A percentile compares a stretch with the other conserved stretches of the same genome.
Conservation (phyloP, 1,284 basidiomycete genomes). For the Sporisorium scitamineum region DNA sequence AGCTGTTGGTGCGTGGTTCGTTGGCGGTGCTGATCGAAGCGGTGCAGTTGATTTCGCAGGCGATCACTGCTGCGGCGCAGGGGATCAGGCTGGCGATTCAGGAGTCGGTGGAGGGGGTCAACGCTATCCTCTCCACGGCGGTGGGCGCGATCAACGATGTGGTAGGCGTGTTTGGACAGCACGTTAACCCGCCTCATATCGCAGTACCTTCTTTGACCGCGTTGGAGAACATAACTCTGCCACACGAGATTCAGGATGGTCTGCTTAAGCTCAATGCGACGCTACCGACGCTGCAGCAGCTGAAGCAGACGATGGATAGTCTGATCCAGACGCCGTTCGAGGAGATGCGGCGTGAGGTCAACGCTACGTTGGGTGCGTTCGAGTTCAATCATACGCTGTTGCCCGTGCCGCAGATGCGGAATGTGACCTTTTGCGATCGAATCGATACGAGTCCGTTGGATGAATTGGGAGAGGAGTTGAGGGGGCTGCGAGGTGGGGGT, state of each 20-base stretch:
- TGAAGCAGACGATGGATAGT: conserved; percentile 79
- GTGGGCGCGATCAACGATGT: conserved; percentile 53
- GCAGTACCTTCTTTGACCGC: conserved; percentile 71
- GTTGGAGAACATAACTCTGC: conserved; percentile 83
- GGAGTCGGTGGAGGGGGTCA: conserved; percentile 46
- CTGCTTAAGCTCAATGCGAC: conserved; percentile 82
- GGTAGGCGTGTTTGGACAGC: conserved; percentile 45
- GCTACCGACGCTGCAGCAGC: conserved; percentile 81
- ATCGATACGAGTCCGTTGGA: conserved; percentile 54
- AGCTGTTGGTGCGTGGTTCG: conserved; percentile 85
- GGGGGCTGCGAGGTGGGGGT: conserved; percentile 24
- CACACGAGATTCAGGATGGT: conserved; percentile 80
- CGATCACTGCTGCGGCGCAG: conserved; percentile 79
- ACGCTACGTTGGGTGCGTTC: conserved; percentile 45
- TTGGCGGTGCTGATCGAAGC: conserved; percentile 83
- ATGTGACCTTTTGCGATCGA: conserved; percentile 48
- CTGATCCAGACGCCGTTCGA: conserved; percentile 62
- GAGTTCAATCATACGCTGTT: conserved; percentile 47
- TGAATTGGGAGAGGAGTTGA: conserved; percentile 41
- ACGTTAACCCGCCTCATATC: conserved; percentile 42
- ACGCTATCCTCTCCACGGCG: conserved; percentile 39
- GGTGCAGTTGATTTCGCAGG: conserved; percentile 76
- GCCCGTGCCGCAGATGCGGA: conserved; percentile 35
- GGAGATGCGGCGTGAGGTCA: conserved; percentile 47
- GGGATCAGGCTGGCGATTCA: conserved; percentile 79